Percentiles rank a stretch among this genome's conserved stretches.
Evolutionary conservation across 2,329 filamentous ascomycete genomes (phyloP).

Genomic region (Tricladium varicosporioides): DNA sequence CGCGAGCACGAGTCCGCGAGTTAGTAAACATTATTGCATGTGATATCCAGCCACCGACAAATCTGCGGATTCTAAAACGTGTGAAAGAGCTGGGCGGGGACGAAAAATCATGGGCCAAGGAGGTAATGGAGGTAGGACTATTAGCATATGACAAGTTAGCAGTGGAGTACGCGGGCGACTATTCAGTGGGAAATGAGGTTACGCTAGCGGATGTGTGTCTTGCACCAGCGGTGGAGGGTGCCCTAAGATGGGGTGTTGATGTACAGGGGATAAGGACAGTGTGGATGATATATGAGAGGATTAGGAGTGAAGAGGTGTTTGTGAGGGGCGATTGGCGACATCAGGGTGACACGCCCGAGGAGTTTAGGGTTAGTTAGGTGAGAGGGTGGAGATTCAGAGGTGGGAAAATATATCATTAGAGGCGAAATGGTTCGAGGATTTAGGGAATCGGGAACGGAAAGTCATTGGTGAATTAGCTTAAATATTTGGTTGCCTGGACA

Average conservation of each 20-base stretch:
- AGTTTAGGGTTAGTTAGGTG: too few relatives aligned
- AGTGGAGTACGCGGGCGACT: conserved; percentile 43
- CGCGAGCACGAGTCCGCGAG: conserved; percentile 50
- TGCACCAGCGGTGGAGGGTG: conserved; percentile 57
- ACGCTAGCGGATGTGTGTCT: conserved; percentile 59
- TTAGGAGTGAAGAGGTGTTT: too few relatives aligned
- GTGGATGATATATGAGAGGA: too few relatives aligned
- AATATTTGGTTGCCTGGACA: too few relatives aligned
- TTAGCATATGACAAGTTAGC: conserved; percentile 52
- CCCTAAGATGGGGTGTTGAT: conserved; percentile 53
- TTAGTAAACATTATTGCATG: conserved; percentile 52
- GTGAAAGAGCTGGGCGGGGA: conserved; percentile 45
- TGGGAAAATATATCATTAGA: too few relatives aligned
- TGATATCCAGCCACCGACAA: conserved; percentile 61
- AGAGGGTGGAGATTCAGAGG: too few relatives aligned
- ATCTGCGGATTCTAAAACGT: conserved; percentile 50
- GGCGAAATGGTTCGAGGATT: too few relatives aligned
- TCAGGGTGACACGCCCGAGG: too few relatives aligned
- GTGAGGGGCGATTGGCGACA: too few relatives aligned
- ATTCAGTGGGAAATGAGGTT: conserved; percentile 53
- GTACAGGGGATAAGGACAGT: conserved; percentile 31
- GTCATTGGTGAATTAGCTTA: too few relatives aligned
- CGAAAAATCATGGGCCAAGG: conserved; percentile 48
- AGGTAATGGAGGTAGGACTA: conserved; percentile 52
- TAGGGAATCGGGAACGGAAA: too few relatives aligned